Percentiles rank a stretch among this genome's conserved stretches.
Conservation (phyloP, 164 flowering plant species). For the Sextonia rubra region DNA sequence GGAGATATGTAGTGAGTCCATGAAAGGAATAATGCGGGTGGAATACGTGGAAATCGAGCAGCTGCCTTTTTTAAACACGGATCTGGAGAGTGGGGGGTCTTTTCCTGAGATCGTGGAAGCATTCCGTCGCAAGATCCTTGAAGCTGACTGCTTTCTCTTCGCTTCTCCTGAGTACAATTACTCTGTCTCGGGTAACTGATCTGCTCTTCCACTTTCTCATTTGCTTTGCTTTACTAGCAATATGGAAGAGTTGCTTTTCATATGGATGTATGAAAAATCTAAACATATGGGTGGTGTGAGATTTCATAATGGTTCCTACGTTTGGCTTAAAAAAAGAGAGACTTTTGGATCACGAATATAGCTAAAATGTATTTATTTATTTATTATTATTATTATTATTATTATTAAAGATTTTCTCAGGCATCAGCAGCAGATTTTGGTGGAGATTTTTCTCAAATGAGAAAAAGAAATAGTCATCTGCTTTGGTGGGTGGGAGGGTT, state of each 20-base stretch:
- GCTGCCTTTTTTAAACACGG: conserved; percentile 45
- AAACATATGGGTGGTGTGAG: too few relatives aligned
- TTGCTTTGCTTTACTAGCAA: neutral
- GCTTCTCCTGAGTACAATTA: conserved; percentile 57
- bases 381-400: too few relatives aligned
- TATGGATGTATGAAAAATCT: neutral
- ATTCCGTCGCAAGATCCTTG: conserved; percentile 39
- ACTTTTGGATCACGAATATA: too few relatives aligned
- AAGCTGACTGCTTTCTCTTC: conserved; percentile 43
- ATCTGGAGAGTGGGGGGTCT: conserved; percentile 37
- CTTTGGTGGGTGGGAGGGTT: too few relatives aligned
- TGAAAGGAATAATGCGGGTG: conserved; percentile 34
- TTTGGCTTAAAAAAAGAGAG: too few relatives aligned
- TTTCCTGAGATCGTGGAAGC: conserved; percentile 43
- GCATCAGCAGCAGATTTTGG: too few relatives aligned
- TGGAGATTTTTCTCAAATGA: too few relatives aligned
- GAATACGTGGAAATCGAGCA: conserved; percentile 36
- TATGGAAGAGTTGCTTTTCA: neutral
- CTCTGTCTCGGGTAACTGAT: conserved; percentile 35
- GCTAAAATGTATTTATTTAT: too few relatives aligned
- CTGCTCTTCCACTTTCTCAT: neutral
- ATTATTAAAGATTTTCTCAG: too few relatives aligned
- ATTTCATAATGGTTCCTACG: too few relatives aligned
- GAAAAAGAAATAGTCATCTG: too few relatives aligned
- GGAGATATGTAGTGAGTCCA: conserved; percentile 24